These are phyloP conservation scores for Metschnikowia vanudenii DNA, from an alignment of 805 yeast species.

Conservation along the genomic window DNA sequence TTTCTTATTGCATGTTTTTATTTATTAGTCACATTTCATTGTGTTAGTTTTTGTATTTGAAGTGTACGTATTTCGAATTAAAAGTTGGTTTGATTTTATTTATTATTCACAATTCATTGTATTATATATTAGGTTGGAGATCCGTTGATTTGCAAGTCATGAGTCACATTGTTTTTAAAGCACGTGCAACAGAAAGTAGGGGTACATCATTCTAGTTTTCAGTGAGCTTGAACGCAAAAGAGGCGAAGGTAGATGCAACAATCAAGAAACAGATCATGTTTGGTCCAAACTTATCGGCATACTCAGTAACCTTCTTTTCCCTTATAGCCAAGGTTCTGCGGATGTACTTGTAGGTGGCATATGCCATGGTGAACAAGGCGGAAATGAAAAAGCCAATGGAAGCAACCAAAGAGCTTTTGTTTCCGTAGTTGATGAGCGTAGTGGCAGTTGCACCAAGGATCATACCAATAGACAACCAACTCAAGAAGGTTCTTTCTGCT, in stretches of 20 bases:
- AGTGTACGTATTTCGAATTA: background rate
- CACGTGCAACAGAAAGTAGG: no score
- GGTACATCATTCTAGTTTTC: slow-evolving; percentile 22
- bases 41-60: background rate
- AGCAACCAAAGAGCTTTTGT: slow-evolving; percentile 63
- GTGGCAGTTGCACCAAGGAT: slow-evolving; percentile 87
- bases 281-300: slow-evolving; percentile 89
- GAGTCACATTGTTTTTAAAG: no score
- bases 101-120: background rate
- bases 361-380: slow-evolving; percentile 68
- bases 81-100: background rate
- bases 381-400: slow-evolving; percentile 84
- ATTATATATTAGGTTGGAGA: background rate
- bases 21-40: background rate
- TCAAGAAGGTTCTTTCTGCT: slow-evolving; percentile 88
- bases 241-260: slow-evolving; percentile 62
- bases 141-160: no score
- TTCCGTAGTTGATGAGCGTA: slow-evolving; percentile 82
- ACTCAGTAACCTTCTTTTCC: slow-evolving; percentile 74
- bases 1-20: background rate
- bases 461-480: slow-evolving; percentile 92
- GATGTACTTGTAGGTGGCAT: slow-evolving; percentile 71
- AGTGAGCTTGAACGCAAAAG: slow-evolving; percentile 53
- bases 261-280: slow-evolving; percentile 74
- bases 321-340: slow-evolving; percentile 84